Evolutionary conservation across 306 rosid genomes (phyloP).

Genomic region (Mimosa pudica): DNA sequence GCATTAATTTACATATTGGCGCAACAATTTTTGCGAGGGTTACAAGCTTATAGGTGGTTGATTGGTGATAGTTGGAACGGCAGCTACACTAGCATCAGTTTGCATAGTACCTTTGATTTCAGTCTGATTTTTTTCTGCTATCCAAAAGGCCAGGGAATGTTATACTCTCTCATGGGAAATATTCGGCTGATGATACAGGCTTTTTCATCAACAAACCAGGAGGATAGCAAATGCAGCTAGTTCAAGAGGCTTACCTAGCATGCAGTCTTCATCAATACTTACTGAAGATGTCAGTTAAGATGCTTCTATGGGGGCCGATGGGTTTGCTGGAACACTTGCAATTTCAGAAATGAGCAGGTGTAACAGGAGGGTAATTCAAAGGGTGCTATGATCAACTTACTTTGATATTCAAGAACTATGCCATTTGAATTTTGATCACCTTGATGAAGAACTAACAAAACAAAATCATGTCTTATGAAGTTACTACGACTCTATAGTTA

Average conservation of each 20-base stretch:
- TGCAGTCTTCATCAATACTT: constrained; percentile 58
- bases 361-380: not conserved
- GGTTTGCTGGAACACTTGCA: not conserved
- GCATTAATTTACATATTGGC: constrained; percentile 77
- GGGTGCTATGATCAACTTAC: not conserved
- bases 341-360: not conserved
- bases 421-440: not conserved
- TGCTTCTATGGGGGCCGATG: not conserved
- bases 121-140: constrained; percentile 81
- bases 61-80: constrained; percentile 99
- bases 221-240: constrained; percentile 70
- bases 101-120: constrained; percentile 96
- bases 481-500: not conserved
- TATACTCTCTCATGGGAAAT: constrained; percentile 97
- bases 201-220: constrained; percentile 83
- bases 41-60: constrained; percentile 93
- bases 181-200: constrained; percentile 98
- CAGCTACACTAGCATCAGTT: constrained; percentile 91
- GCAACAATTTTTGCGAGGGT: constrained; percentile 90
- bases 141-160: constrained; percentile 86
- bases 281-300: constrained; percentile 54
- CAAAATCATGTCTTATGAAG: not conserved
- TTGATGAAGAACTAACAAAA: not conserved
- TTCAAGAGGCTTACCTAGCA: constrained; percentile 53
- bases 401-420: not conserved